Evolutionary conservation across 2,329 filamentous ascomycete species (phyloP), one percentile per base, ranked within the genome.

Genomic region (Penicillium polonicum): DNA sequence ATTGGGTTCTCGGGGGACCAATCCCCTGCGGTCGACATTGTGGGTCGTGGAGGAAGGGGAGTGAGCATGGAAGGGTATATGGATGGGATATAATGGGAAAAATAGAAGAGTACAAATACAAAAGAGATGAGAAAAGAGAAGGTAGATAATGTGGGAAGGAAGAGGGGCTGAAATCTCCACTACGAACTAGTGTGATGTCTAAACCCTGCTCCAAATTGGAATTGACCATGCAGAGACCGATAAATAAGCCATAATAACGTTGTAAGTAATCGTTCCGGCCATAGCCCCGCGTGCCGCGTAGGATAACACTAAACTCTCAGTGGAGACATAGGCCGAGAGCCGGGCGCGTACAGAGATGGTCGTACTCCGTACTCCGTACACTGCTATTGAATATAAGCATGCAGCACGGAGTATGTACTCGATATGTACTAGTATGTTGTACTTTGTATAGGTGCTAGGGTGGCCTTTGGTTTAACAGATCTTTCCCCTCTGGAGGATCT

Each of bases 1-100:
- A 76, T 66, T n/a, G 70, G 68, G 58, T 76, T 76, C 38, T 67
- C 65, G 25, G 69, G 65, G 43, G 51, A 54, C 45, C 56, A 55
- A 31, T 65, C 58, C 43, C 35, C 48, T 8, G 56, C n/a, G 23
- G 48, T 44, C 48, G 60, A 59, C 57, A 68, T 67, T n/a, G 63
- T 70, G 52, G 33, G 55, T 36, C 21, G 42, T 43, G 27, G 45
- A 44, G 39, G 42, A 57, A 39, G 31, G 13, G 31, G 9, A 48
- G 29, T 44, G 48, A 39, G 33, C 9, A 21, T 39, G 10, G 33
- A 49, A 38, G 23, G 21, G 17, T n/a, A 21, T 33, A 29, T 50
- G 15, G 8, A 29, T 50, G 15, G 13, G 21, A 15, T 41, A 29
- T 27, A n/a, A 50, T 7, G 15, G 49, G 23, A 23, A 21, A 23